Conservation (phyloP, 2,329 filamentous ascomycete species). For the Xylaria sp. region DNA sequence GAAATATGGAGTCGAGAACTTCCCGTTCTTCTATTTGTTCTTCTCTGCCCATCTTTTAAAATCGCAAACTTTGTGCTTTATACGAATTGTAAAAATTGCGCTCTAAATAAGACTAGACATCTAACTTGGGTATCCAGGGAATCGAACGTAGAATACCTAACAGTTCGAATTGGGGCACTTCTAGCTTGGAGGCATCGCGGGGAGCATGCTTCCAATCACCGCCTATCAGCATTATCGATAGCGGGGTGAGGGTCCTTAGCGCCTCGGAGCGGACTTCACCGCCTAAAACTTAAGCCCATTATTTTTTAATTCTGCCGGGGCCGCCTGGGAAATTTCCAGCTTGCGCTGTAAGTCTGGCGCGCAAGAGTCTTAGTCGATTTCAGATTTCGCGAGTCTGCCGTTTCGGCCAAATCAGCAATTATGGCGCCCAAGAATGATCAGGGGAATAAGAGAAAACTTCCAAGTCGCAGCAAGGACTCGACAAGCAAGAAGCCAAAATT, state of each 20-base stretch:
- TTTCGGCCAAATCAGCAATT: conserved; percentile 36
- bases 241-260: conserved; percentile 35
- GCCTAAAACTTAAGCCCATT: conserved; percentile 47
- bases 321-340: conserved; percentile 34
- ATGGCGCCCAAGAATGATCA: conserved; percentile 63
- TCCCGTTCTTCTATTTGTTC: conserved; percentile 97
- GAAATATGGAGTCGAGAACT: conserved; percentile 97
- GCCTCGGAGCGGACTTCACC: conserved; percentile 44
- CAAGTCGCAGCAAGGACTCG: conserved; percentile 61
- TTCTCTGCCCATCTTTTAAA: conserved; percentile 72
- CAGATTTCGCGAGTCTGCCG: conserved; percentile 13
- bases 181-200: conserved; percentile 13
- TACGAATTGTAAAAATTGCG: neutral
- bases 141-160: too few species aligned
- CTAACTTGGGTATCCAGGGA: neutral
- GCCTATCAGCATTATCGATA: conserved; percentile 34
- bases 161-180: too few species aligned
- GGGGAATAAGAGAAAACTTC: conserved; percentile 69
- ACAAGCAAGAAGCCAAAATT: conserved; percentile 51
- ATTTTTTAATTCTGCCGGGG: conserved; percentile 43
- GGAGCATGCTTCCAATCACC: conserved; percentile 4
- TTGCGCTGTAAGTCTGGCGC: conserved; percentile 3
- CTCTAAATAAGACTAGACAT: neutral
- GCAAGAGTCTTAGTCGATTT: conserved; percentile 16
- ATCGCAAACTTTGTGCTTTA: neutral